These are phyloP conservation scores for Lactifluus rugatus DNA, from an alignment of 768 basidiomycete genomes.

Conservation along the genomic window DNA sequence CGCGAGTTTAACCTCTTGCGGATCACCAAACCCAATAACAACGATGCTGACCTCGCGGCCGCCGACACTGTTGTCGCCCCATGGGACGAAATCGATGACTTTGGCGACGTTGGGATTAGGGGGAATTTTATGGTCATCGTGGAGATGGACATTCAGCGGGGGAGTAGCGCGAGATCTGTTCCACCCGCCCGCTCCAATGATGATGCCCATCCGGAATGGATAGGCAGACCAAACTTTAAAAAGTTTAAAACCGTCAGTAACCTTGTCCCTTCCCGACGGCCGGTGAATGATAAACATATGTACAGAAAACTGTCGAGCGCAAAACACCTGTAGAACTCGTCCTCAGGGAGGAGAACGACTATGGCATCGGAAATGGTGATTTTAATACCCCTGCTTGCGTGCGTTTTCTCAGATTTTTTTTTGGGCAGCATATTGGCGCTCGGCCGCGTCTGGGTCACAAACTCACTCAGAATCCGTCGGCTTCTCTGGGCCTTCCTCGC, in stretches of 20 bases:
- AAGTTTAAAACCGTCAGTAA: conserved; percentile 57
- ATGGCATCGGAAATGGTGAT: conserved; percentile 43
- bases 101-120: conserved; percentile 49
- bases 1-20: conserved; percentile 66
- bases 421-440: conserved; percentile 1
- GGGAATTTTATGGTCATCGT: conserved; percentile 73
- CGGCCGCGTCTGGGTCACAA: conserved; percentile 4
- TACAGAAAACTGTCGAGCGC: conserved; percentile 24
- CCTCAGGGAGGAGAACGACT: conserved; percentile 41
- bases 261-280: too few species aligned
- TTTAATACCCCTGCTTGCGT: not conserved
- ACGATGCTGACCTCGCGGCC: conserved; percentile 27
- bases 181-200: not conserved
- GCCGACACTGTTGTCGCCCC: conserved; percentile 18
- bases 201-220: conserved; percentile 26
- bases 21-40: conserved; percentile 44
- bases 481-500: not conserved
- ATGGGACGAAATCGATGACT: conserved; percentile 51
- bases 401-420: not conserved
- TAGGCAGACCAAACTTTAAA: conserved; percentile 52
- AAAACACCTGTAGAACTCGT: conserved; percentile 41
- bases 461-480: conserved; percentile 46
- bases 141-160: conserved; percentile 40
- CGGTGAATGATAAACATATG: not conserved
- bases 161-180: conserved; percentile 10